Conservation (phyloP, 768 basidiomycete genomes). For the Crassisporium funariophilum region DNA sequence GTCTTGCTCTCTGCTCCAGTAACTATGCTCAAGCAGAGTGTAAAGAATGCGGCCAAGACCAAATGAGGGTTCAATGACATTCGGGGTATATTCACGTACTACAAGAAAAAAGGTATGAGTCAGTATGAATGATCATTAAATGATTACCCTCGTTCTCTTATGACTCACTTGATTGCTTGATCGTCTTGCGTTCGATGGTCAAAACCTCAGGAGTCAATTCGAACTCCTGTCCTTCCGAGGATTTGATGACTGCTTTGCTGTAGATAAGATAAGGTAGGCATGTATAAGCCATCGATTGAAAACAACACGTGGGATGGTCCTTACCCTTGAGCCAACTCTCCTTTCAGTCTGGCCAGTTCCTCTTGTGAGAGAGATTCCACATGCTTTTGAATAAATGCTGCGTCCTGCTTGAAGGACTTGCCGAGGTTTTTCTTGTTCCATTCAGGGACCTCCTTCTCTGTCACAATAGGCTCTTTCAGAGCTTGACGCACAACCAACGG, state of each 20-base stretch:
- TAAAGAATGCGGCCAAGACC: constrained; percentile 97
- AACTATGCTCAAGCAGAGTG: constrained; percentile 91
- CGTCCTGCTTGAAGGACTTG: constrained; percentile 85
- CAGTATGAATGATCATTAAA: constrained; percentile 4
- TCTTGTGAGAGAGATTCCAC: constrained; percentile 71
- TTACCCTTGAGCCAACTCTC: constrained; percentile 75
- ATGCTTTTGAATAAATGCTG: constrained; percentile 61
- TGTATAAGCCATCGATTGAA: constrained; percentile 2
- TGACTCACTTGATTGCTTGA: constrained; percentile 81
- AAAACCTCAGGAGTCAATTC: constrained; percentile 72
- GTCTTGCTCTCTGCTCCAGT: constrained; percentile 93
- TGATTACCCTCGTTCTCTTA: not conserved
- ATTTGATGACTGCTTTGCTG: constrained; percentile 58
- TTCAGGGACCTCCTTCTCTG: constrained; percentile 75
- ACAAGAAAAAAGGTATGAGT: constrained; percentile 11
- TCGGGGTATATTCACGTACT: constrained; percentile 96
- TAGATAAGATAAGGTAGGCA: constrained; percentile 1
- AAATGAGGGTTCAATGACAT: constrained; percentile 98
- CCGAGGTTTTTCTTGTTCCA: constrained; percentile 90
- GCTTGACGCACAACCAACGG: constrained; percentile 85
- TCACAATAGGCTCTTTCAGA: constrained; percentile 81
- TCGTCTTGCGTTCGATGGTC: constrained; percentile 78
- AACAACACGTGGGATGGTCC: too few species aligned
- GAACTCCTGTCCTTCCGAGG: constrained; percentile 67
- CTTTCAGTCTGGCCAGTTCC: constrained; percentile 64